Conservation (phyloP, 305 asterid genomes). For the Fraxinus dipetala region DNA sequence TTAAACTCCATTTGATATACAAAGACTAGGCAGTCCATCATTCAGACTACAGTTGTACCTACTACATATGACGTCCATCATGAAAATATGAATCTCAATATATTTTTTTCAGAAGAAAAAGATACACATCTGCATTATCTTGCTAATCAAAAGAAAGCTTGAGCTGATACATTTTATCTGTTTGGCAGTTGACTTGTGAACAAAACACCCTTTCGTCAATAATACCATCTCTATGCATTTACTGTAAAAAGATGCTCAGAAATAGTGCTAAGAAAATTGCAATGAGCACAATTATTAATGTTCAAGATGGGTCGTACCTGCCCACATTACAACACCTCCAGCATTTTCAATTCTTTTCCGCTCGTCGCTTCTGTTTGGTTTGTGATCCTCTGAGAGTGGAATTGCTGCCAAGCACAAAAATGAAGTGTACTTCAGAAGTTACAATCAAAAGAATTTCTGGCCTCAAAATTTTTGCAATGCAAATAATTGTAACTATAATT, state of each 20-base stretch:
- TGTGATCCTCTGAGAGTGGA: conserved; percentile 95
- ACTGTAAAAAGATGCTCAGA: background rate
- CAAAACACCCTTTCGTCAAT: background rate
- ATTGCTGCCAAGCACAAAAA: conserved; percentile 63
- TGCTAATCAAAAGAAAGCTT: conserved; percentile 2
- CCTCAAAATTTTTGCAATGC: background rate
- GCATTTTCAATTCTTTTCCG: conserved; percentile 96
- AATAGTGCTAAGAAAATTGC: conserved; percentile 1
- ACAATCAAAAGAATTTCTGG: background rate
- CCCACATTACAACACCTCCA: conserved; percentile 99
- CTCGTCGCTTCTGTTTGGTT: conserved; percentile 96
- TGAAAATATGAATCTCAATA: conserved; percentile 12
- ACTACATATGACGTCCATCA: background rate
- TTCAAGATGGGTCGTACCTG: conserved; percentile 53
- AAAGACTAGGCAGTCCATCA: conserved; percentile 13
- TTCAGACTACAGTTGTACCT: conserved; percentile 8
- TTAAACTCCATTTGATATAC: background rate
- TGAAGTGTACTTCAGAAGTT: conserved; percentile 12
- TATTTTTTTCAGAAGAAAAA: background rate
- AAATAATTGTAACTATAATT: background rate
- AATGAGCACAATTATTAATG: background rate
- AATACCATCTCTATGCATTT: background rate
- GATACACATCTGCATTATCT: background rate
- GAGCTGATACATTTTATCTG: background rate
- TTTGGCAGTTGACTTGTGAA: background rate